These are phyloP conservation scores for Mucor circinelloides DNA, from an alignment of 371 early-diverging fungal species.

Conservation along the genomic window DNA sequence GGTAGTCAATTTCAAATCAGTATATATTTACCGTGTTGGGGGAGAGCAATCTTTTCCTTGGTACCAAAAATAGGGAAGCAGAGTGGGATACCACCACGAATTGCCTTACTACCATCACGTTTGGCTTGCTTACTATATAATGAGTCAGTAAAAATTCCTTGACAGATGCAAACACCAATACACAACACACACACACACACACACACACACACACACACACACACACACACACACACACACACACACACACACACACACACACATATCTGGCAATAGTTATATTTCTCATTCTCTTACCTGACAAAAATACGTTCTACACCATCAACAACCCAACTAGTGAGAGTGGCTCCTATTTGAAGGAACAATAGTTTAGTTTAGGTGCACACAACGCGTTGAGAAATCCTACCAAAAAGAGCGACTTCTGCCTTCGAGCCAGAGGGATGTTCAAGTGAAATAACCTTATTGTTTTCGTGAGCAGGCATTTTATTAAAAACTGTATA, in stretches of 20 bases:
- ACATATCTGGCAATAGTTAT: neutral
- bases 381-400: neutral
- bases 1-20: neutral
- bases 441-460: constrained; percentile 44
- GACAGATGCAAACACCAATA: neutral
- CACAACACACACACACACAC: too few relatives aligned
- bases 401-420: constrained; percentile 63
- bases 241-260: neutral
- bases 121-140: constrained; percentile 62
- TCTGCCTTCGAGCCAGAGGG: constrained; percentile 56
- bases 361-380: neutral
- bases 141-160: neutral
- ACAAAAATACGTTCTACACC: constrained; percentile 77
- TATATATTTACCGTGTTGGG: constrained; percentile 60
- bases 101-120: constrained; percentile 81
- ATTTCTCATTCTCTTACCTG: constrained; percentile 47
- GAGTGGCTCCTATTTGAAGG: constrained; percentile 62
- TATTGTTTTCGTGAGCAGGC: constrained; percentile 45
- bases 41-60: constrained; percentile 59
- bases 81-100: constrained; percentile 84
- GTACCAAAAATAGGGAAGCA: constrained; percentile 88
- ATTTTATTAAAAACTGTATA: constrained; percentile 19
- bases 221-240: too few relatives aligned
- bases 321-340: constrained; percentile 75
- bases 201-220: too few relatives aligned